Evolutionary conservation across 768 basidiomycete genomes (phyloP).

Genomic region (Boletus subparvulus): DNA sequence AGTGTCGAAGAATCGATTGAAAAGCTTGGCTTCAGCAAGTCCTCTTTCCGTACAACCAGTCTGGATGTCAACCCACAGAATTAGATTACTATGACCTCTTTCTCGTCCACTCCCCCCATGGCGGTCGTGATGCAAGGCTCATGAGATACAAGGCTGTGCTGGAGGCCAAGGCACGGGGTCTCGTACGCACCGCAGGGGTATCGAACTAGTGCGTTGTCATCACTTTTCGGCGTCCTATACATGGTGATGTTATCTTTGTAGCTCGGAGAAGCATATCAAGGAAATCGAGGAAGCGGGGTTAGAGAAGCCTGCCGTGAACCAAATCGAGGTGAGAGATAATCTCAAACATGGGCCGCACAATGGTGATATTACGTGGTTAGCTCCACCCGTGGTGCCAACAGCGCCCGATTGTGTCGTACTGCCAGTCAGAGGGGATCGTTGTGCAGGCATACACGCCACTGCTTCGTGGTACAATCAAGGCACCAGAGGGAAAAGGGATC

Average conservation of each 20-base stretch:
- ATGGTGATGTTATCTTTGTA: slow-evolving; percentile 1
- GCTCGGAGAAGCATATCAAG: slow-evolving; percentile 27
- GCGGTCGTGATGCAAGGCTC: slow-evolving; percentile 39
- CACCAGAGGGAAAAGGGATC: slow-evolving; percentile 32
- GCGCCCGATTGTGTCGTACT: slow-evolving; percentile 70
- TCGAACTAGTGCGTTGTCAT: slow-evolving; percentile 45
- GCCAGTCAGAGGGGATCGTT: slow-evolving; percentile 54
- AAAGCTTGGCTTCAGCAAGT: slow-evolving; percentile 22
- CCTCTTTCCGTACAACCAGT: not conserved
- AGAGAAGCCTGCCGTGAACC: slow-evolving; percentile 31
- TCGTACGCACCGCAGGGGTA: slow-evolving; percentile 42
- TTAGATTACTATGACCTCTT: slow-evolving; percentile 48
- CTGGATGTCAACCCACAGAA: not conserved
- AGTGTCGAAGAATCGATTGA: slow-evolving; percentile 24
- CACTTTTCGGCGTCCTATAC: not conserved
- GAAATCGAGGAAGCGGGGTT: slow-evolving; percentile 27
- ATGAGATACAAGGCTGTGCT: slow-evolving; percentile 41
- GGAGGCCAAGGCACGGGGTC: slow-evolving; percentile 36
- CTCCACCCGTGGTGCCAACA: slow-evolving; percentile 83
- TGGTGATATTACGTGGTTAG: slow-evolving; percentile 33
- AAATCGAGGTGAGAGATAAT: slow-evolving; percentile 21
- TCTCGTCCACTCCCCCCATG: slow-evolving; percentile 45
- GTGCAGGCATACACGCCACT: slow-evolving; percentile 76
- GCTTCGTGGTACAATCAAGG: slow-evolving; percentile 42
- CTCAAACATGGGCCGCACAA: not conserved